Base-by-base conservation (phyloP, 257 asterid species). In the Solanum etuberosum region DNA sequence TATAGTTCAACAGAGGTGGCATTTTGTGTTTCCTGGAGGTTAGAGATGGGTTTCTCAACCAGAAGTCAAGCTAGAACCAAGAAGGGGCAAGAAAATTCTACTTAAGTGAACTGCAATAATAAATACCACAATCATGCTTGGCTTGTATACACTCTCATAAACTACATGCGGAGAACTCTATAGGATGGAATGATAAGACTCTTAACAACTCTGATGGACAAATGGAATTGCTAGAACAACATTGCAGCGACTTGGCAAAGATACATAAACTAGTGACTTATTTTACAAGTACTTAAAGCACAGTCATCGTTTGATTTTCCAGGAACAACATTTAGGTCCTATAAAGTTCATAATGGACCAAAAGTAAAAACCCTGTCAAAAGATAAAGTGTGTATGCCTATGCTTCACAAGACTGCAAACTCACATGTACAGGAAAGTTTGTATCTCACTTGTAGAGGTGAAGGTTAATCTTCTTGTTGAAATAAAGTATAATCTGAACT, bases 401-500 rank as follows among this genome's bases (percentile, higher is more conserved):
- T 74, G 34, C 83, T 73, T 73, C 83, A 37, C 83, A 74, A 74
- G 83, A 38, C 34, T 76, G 83, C 57, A 73, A 73, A 73, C 80
- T 73, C 16, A 35, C 81, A 80, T 48, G 85, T 80, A 48, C 85
- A 46, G 42, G 85, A 80, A 80, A 80, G 27, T 43, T 29, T 29
- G 85, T 80, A 80, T 43, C 65, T 80, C 84, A 46, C 38, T 80
- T 61, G 27, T 27, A 27, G 67, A 46, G 67, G 67, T 16, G 20
- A 25, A 46, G 38, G 27, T 90, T 90, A 93, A 88, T 92, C 96
- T 93, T 93, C 97, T 85, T 93, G 97, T 90, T 89, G 98, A 90
- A 94, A 95, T 89, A 93, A 92, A 84, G 92, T 91, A 89, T 93
- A 95, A 87, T 92, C 94, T 35, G 99, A 94, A 91, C 93, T 85